Evolutionary conservation across 2,329 filamentous ascomycete species (phyloP), one percentile per base, ranked within the genome.

Genomic region (Trichoderma cornu-damae): DNA sequence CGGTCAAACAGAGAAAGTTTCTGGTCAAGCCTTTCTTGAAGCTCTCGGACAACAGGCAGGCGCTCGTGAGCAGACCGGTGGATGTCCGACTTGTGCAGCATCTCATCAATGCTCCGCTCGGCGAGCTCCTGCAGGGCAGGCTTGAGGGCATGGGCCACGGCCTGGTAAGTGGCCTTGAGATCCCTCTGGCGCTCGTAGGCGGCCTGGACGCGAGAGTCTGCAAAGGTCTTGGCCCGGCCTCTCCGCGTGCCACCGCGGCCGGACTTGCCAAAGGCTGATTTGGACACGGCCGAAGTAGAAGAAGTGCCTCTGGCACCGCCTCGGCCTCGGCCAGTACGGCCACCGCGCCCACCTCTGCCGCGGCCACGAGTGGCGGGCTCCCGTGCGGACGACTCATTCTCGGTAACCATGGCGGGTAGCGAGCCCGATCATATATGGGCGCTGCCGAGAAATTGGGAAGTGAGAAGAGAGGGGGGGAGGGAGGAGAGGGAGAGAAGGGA

Each of bases 71-170:
- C 77, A 61, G 79, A 69, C 65, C 80, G 77, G 70, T 84, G 76
- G 44, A 73, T 75, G 7, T 79, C 70, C 6, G 79, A 75, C 51
- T 83, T 76, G 48, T 78, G 73, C 60, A 83, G 75, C 59, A 88
- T 71, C 59, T 79, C 76, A 48, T 83, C 80, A 58, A 86, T 71
- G 51, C 75, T 79, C 32, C 83, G 78, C 53, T 83, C 80, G 16
- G 84, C 84, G 18, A 90, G 75, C 66, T 88, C 85, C 59, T 84
- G 82, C 12, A 88, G 74, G 8, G 84, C 78, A 14, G 82, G 81
- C 69, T 87, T 88, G 64, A 88, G 71, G 28, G 80, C 77, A 63
- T 82, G 79, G 59, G 83, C 79, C 51, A 89, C 79, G 58, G 79
- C 75, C n/a, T 82, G 78, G 69, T 83, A 89, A 22, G 77, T 77